Conservation (phyloP, 2,329 filamentous ascomycete species). For the Podosphaera fusca region DNA sequence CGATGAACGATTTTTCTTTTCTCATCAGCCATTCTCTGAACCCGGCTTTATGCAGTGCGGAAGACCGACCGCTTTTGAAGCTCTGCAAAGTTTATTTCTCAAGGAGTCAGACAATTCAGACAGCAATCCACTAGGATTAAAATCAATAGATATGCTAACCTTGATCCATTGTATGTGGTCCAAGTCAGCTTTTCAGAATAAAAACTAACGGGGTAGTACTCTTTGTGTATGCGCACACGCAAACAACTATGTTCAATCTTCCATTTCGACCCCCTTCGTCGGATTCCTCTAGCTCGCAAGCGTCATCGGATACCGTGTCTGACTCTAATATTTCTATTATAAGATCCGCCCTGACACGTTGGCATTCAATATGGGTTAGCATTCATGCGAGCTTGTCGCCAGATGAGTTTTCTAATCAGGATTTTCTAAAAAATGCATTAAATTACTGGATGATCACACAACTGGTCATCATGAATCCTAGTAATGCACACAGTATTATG, state of each 20-base stretch:
- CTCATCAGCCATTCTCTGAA: slow-evolving; percentile 20
- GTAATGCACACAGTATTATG: slow-evolving; percentile 6
- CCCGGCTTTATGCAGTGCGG: slow-evolving; percentile 18
- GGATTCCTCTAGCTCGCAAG: slow-evolving; percentile 1
- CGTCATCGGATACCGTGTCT: not conserved
- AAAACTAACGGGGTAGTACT: slow-evolving; percentile 6
- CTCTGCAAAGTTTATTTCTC: slow-evolving; percentile 19
- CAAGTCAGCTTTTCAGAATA: not conserved
- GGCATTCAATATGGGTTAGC: slow-evolving; percentile 8
- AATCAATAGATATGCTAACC: slow-evolving; percentile 10
- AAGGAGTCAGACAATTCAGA: slow-evolving; percentile 1
- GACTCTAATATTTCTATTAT: slow-evolving; percentile 6
- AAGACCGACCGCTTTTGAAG: slow-evolving; percentile 17
- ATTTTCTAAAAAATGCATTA: slow-evolving; percentile 9
- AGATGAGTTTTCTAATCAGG: slow-evolving; percentile 5
- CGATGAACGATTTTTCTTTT: slow-evolving; percentile 19
- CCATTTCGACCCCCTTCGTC: not conserved
- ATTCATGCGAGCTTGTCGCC: slow-evolving; percentile 5
- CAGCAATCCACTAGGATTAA: slow-evolving; percentile 7
- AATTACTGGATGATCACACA: slow-evolving; percentile 11
- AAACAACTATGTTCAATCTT: slow-evolving; percentile 7
- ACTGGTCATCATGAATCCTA: slow-evolving; percentile 7
- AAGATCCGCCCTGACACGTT: slow-evolving; percentile 7
- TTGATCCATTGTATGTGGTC: slow-evolving; percentile 8
- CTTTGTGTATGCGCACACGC: slow-evolving; percentile 8